Evolutionary conservation across 1,284 basidiomycete genomes (phyloP).

Genomic region (Pseudozyma sp.): DNA sequence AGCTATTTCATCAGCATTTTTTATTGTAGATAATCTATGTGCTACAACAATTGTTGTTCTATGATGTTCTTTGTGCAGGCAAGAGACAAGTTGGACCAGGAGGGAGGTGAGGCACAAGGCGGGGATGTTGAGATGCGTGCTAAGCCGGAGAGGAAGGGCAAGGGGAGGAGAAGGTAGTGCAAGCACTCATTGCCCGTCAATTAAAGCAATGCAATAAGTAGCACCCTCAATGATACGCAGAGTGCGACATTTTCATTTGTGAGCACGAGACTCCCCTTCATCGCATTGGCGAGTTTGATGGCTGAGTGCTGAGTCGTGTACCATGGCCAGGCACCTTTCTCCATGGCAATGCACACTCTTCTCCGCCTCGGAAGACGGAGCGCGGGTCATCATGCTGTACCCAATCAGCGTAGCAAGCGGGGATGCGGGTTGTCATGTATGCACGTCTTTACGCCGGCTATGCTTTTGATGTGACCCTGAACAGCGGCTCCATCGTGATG

Average conservation of each 20-base stretch:
- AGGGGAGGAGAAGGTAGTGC: conserved; percentile 29
- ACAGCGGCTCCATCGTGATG: no score
- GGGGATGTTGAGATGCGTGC: conserved; percentile 45
- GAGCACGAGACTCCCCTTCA: not conserved
- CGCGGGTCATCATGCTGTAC: not conserved
- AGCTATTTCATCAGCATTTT: no score
- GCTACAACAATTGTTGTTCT: no score
- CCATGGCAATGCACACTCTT: not conserved
- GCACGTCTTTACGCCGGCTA: not conserved
- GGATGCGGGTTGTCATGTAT: not conserved
- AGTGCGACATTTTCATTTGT: no score
- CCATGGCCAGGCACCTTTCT: not conserved
- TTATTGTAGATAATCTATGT: no score
- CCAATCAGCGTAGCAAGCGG: not conserved
- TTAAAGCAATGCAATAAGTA: no score
- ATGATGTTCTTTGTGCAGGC: conserved; percentile 68
- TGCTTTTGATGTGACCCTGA: no score
- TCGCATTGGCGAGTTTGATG: not conserved
- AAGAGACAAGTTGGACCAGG: conserved; percentile 59
- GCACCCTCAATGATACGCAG: no score
- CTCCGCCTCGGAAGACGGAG: not conserved
- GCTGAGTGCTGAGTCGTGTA: not conserved
- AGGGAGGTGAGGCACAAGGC: conserved; percentile 52
- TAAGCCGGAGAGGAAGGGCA: conserved; percentile 33
- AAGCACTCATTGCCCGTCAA: not conserved